A percentile compares a stretch with the other conserved stretches of the same genome.
Conservation (phyloP, 768 basidiomycete species). For the Tulasnella calospora region DNA sequence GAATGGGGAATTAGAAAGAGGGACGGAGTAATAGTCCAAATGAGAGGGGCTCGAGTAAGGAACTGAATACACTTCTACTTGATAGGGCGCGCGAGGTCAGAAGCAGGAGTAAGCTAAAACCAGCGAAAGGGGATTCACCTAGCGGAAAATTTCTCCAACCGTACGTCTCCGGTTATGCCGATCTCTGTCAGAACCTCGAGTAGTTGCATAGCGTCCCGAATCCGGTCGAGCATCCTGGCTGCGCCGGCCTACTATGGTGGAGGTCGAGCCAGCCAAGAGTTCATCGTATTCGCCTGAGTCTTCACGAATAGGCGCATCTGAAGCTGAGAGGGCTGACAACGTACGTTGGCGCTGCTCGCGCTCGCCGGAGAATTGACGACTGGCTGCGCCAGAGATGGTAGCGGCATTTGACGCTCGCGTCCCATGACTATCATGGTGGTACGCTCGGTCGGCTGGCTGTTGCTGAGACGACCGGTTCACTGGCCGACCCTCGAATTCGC, state of each 20-base stretch:
- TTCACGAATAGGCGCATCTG: neutral
- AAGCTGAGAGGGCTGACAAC: conserved; percentile 3
- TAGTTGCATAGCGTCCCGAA: neutral
- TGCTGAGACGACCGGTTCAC: neutral
- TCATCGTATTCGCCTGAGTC: neutral
- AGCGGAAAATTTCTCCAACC: neutral
- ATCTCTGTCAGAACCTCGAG: neutral
- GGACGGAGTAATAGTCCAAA: neutral
- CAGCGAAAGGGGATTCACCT: neutral
- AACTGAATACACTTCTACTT: neutral
- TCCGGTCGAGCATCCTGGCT: neutral
- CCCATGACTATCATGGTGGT: neutral
- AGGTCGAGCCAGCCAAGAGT: neutral
- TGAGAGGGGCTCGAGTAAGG: neutral
- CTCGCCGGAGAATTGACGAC: neutral
- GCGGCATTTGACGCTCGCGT: neutral
- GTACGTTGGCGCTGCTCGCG: conserved; percentile 12
- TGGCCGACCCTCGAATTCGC: neutral
- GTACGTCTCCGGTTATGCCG: neutral
- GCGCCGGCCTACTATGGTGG: neutral
- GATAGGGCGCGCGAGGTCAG: neutral
- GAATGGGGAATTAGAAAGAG: neutral
- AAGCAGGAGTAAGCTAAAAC: neutral
- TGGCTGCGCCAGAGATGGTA: neutral
- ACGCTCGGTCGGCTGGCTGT: neutral